phyloP scores from a whole-genome alignment of 129 eudicot genomes.

The Arctium lappa region DNA sequence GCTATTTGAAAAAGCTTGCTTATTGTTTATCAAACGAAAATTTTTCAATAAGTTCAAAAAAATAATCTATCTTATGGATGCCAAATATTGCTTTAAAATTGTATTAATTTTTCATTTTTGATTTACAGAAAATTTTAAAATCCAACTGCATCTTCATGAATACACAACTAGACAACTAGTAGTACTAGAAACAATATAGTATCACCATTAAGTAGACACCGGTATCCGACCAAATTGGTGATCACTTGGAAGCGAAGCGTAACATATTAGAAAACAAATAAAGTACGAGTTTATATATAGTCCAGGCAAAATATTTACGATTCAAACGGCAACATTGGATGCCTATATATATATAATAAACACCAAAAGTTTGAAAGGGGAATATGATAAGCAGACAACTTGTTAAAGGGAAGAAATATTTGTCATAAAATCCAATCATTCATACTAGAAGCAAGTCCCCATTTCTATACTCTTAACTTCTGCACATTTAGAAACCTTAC shows the following conservation, averaged over 20 bases:
- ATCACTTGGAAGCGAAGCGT: not conserved
- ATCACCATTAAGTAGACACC: too few relatives aligned
- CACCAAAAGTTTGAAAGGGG: slow-evolving; percentile 33
- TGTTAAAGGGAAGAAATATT: not conserved
- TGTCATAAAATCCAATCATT: slow-evolving; percentile 10
- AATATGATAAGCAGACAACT: slow-evolving; percentile 31
- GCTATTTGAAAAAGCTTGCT: too few relatives aligned
- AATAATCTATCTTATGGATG: not conserved
- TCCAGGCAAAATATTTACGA: not conserved
- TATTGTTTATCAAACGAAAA: too few relatives aligned
- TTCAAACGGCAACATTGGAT: slow-evolving; percentile 28
- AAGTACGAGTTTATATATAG: not conserved
- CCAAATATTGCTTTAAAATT: too few relatives aligned
- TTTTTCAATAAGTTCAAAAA: not conserved
- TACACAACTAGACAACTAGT: not conserved
- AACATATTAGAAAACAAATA: not conserved
- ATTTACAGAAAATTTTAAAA: too few relatives aligned
- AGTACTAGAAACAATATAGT: too few relatives aligned
- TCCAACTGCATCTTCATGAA: not conserved
- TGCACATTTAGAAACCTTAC: slow-evolving; percentile 16
- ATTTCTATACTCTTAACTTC: slow-evolving; percentile 9
- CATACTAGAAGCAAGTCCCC: slow-evolving; percentile 1
- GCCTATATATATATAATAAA: slow-evolving; percentile 26
- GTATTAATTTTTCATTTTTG: too few relatives aligned
- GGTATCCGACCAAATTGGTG: not conserved